Percentiles rank a stretch among this genome's conserved stretches.
Conservation (phyloP, 257 asterid genomes). For the Coffea eugenioides region DNA sequence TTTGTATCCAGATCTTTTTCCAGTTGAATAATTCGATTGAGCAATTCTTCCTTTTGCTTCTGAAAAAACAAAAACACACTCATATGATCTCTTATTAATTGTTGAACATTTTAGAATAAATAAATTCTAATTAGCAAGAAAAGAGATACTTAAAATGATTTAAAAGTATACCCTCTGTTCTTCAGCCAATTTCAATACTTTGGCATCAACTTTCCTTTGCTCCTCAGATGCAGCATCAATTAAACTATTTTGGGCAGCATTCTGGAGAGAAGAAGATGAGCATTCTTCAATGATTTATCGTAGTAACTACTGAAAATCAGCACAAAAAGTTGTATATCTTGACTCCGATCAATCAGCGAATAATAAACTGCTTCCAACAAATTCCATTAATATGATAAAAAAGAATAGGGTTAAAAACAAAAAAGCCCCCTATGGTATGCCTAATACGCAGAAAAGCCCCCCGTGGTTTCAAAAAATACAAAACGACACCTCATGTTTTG, state of each 20-base stretch:
- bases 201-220: constrained; percentile 69
- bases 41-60: constrained; percentile 83
- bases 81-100: constrained; percentile 12
- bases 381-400: background rate
- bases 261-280: constrained; percentile 38
- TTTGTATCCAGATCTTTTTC: constrained; percentile 74
- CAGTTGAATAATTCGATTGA: constrained; percentile 54
- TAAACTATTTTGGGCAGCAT: constrained; percentile 61
- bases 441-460: too few species aligned
- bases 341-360: background rate
- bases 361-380: background rate
- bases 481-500: too few species aligned
- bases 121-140: constrained; percentile 13
- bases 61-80: constrained; percentile 38
- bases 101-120: constrained; percentile 20
- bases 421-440: too few species aligned
- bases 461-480: too few species aligned
- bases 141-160: constrained; percentile 16
- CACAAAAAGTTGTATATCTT: background rate
- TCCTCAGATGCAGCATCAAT: constrained; percentile 69
- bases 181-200: constrained; percentile 74
- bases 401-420: background rate
- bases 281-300: constrained; percentile 8
- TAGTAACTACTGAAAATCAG: background rate
- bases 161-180: constrained; percentile 64